Evolutionary conservation across 163 green algal species (phyloP).

Genomic region (Scenedesmus sp.): DNA sequence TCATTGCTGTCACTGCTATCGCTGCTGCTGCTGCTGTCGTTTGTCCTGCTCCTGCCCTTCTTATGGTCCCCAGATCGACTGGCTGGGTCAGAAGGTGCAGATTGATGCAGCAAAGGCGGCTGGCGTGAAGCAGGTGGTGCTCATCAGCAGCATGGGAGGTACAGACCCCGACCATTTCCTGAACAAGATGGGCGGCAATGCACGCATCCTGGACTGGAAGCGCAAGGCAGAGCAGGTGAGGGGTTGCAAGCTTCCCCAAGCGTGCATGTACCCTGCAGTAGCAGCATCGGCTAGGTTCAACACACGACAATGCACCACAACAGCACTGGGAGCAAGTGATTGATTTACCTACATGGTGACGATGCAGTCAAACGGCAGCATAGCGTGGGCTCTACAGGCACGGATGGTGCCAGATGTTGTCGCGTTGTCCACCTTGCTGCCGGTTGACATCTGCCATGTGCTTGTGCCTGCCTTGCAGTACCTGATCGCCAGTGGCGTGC

Average conservation of each 20-base stretch:
- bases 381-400: too few relatives aligned
- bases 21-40: not conserved
- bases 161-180: slow-evolving; percentile 82
- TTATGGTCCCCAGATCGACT: slow-evolving; percentile 83
- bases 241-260: too few relatives aligned
- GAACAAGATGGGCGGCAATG: slow-evolving; percentile 81
- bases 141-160: slow-evolving; percentile 89
- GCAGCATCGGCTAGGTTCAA: too few relatives aligned
- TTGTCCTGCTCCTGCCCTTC: not conserved
- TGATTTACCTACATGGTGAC: too few relatives aligned
- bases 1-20: not conserved
- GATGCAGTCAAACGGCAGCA: too few relatives aligned
- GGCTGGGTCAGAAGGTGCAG: slow-evolving; percentile 91
- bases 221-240: slow-evolving; percentile 81
- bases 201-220: slow-evolving; percentile 94
- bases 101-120: slow-evolving; percentile 90
- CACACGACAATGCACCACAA: slow-evolving; percentile 72
- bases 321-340: slow-evolving; percentile 60
- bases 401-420: slow-evolving; percentile 58
- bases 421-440: slow-evolving; percentile 88
- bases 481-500: slow-evolving; percentile 77
- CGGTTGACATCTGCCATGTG: slow-evolving; percentile 50
- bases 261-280: too few relatives aligned
- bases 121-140: slow-evolving; percentile 87
- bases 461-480: slow-evolving; percentile 71